Evolutionary conservation across 2,329 filamentous ascomycete species (phyloP), one percentile per base, ranked within the genome.

Genomic region (Diaporthe australafricana): DNA sequence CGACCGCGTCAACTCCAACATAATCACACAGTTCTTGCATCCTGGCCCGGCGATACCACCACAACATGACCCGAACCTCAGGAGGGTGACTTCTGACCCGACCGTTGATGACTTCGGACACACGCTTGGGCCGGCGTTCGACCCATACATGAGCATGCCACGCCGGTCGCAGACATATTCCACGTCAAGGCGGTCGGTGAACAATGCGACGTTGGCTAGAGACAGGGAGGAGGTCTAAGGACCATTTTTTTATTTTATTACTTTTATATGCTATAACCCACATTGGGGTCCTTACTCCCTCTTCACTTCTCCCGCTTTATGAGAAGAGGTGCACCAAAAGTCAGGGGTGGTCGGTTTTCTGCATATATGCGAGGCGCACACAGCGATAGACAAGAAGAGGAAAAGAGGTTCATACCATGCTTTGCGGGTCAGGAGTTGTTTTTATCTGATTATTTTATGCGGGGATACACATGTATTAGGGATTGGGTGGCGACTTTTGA

Each of bases 21-120:
- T 88, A 5, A 76, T 88, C 32, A 79, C 84, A 6, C 82, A 84
- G 62, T 80, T 88, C 32, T 77, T 88, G 16, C 87, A 87, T 60
- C 87, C 86, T 0, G 87, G 87, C 0, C 87, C 87, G 0, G 78
- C 79, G 11, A 75, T 84, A 6, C 79, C 80, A 20, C 80, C 80
- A 20, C 80, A 77, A 9, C 71, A 77, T 30, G 48, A 53, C 22
- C 30, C n/a, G 20, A 62, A 69, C 20, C 47, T 50, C 20, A 67
- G 56, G 53, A 56, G 70, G 53, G 14, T 55, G 16, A 68, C 57
- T 38, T 70, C 48, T 48, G 73, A 47, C 42, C 6, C 55, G 38
- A 30, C n/a, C 56, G 14, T 60, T 32, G 38, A 62, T 55, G 67
- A 73, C 73, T 53, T 72, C 66, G 65, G 56, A 8, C 32, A 25